Conservation (phyloP, 257 asterid genomes). For the Vinca minor region DNA sequence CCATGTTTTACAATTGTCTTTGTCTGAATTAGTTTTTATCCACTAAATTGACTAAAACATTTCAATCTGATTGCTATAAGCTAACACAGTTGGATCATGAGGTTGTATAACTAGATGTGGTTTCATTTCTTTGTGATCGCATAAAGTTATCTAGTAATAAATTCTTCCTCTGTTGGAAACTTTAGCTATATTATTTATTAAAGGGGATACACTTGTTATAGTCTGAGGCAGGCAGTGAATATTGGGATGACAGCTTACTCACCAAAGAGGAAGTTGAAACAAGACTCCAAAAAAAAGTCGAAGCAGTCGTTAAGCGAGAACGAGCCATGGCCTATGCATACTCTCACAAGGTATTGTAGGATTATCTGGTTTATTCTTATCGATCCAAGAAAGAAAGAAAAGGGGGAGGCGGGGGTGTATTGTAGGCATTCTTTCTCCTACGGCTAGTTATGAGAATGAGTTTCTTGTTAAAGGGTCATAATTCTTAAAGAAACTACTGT, state of each 20-base stretch:
- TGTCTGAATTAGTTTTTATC: too few relatives aligned
- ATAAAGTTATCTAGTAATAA: neutral
- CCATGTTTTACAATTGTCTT: neutral
- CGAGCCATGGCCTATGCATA: conserved; percentile 92
- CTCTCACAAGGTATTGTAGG: conserved; percentile 77
- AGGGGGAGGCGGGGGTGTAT: too few relatives aligned
- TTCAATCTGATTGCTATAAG: neutral
- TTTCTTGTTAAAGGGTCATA: neutral
- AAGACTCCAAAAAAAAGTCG: conserved; percentile 57
- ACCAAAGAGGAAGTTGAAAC: conserved; percentile 75
- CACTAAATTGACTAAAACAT: neutral
- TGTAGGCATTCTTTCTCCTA: neutral
- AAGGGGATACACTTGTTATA: conserved; percentile 15
- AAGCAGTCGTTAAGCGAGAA: conserved; percentile 86
- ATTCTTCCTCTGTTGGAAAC: neutral
- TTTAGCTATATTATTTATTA: neutral
- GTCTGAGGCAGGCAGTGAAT: conserved; percentile 60
- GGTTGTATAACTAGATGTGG: neutral
- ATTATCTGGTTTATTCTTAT: too few relatives aligned
- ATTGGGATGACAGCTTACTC: conserved; percentile 82
- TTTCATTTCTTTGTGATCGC: neutral
- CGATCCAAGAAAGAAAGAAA: too few relatives aligned
- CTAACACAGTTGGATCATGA: neutral
- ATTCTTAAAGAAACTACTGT: too few relatives aligned
- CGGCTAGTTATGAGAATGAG: neutral